Conservation (phyloP, 768 basidiomycete genomes). For the Lactifluus subvellereus region DNA sequence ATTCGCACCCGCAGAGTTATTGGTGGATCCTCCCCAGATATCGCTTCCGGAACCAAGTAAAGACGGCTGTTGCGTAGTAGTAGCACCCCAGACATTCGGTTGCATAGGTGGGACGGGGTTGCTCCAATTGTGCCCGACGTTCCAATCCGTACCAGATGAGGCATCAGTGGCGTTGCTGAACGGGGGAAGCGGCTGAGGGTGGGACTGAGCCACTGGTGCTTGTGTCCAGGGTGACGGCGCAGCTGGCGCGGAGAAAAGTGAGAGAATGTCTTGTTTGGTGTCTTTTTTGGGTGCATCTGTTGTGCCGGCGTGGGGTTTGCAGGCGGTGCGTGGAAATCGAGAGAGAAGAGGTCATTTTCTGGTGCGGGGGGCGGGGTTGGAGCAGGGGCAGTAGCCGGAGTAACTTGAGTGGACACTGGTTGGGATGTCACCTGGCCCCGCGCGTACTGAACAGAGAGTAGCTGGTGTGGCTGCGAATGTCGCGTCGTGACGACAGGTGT, state of each 20-base stretch:
- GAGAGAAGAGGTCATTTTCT: slow-evolving; percentile 68
- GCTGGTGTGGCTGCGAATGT: slow-evolving; percentile 50
- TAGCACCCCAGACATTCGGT: slow-evolving; percentile 34
- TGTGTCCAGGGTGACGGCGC: slow-evolving; percentile 29
- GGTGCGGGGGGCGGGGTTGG: slow-evolving; percentile 33
- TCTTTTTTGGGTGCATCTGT: slow-evolving; percentile 51
- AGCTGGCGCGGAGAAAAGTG: slow-evolving; percentile 58
- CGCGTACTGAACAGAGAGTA: slow-evolving; percentile 39
- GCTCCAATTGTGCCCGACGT: slow-evolving; percentile 59
- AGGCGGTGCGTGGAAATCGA: slow-evolving; percentile 75
- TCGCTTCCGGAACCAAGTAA: slow-evolving; percentile 40
- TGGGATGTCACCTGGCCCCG: slow-evolving; percentile 13
- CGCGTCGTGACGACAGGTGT: slow-evolving; percentile 30
- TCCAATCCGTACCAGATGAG: slow-evolving; percentile 57
- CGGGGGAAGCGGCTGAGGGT: slow-evolving; percentile 12
- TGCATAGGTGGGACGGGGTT: slow-evolving; percentile 29
- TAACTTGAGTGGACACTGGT: background rate
- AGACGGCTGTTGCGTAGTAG: slow-evolving; percentile 31
- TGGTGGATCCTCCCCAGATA: slow-evolving; percentile 48
- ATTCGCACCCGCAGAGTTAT: slow-evolving; percentile 23
- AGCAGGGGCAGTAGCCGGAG: slow-evolving; percentile 3
- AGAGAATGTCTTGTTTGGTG: slow-evolving; percentile 80
- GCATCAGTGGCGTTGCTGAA: slow-evolving; percentile 35
- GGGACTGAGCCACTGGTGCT: slow-evolving; percentile 6
- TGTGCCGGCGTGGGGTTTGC: slow-evolving; percentile 30